Evolutionary conservation across 2,329 filamentous ascomycete genomes (phyloP).

Genomic region (Bipolaris victoriae): DNA sequence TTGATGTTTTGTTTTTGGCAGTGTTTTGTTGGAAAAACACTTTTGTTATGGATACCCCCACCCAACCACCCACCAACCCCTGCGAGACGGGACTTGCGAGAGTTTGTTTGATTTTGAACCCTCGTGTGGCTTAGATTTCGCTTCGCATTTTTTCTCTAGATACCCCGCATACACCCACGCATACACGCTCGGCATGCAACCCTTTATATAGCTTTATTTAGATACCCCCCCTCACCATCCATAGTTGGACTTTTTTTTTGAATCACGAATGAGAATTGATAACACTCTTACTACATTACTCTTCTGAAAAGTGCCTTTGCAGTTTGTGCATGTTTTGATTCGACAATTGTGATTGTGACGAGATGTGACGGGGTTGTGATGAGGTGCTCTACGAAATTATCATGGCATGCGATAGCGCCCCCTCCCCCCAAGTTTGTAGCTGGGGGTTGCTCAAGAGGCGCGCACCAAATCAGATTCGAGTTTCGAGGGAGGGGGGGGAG

Average conservation of each 20-base stretch:
- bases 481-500: too few species aligned
- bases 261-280: neutral
- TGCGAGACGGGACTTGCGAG: conserved; percentile 4
- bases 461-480: too few species aligned
- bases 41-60: conserved; percentile 22
- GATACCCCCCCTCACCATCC: neutral
- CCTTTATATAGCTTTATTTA: conserved; percentile 24
- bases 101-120: neutral
- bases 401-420: too few species aligned
- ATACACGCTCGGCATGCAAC: neutral
- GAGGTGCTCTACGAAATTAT: neutral
- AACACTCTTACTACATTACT: neutral
- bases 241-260: neutral
- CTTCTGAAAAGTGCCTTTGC: neutral
- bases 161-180: conserved; percentile 1
- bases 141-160: neutral
- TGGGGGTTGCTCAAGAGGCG: too few species aligned
- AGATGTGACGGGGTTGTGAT: neutral
- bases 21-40: conserved; percentile 14
- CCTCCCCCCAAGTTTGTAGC: too few species aligned
- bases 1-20: neutral
- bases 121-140: conserved; percentile 10
- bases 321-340: neutral
- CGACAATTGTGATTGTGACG: neutral
- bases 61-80: conserved; percentile 13